Base-by-base conservation (phyloP, 805 yeast species). In the Saccharomycopsis sp. region DNA sequence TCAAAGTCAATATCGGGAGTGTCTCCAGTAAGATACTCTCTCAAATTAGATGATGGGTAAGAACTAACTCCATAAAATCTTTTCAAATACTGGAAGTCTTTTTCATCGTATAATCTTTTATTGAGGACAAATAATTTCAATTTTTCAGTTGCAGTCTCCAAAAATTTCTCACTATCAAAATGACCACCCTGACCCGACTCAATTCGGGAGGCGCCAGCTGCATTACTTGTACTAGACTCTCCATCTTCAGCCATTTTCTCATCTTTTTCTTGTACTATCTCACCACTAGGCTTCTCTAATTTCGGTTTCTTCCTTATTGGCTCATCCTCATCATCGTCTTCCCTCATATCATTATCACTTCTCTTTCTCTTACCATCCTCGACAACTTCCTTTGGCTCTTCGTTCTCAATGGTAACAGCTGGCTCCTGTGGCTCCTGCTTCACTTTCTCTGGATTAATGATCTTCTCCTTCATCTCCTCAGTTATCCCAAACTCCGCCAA, bases 11-110 rank as follows among this genome's bases (percentile, higher is more conserved):
- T 74, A 59, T 85, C 79, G 8, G 98, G 98, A 21, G 88, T 80
- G 28, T 71, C 77, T 2, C 98, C 99, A 0, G 98, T 96, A 24
- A 93, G 67, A 50, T 83, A 62, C 44, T 79, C 82, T 52, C 77
- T 70, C 37, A 93, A 66, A 57, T 89, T 95, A 32, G 70, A 70
- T 26, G 79, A 75, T 0, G 98, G 98, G 59, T 79, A 93, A n/a
- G 89, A 79, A 0, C 93, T 85, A 13, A 93, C 98, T 3, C 85
- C 96, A 56, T 80, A 87, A 59, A 82, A 83, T 52, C 71, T 71
- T 57, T 84, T 83, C 47, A 84, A 61, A 54, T 74, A 85, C 38
- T 85, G 95, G 34, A 75, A 79, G 4, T 87, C 87, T n/a, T 76
- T 77, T 14, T 77, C 71, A 47, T 76, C 22, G 20, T 32, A 81